Base-by-base conservation (phyloP, 2,329 filamentous ascomycete species). In the Aureobasidium pullulans region DNA sequence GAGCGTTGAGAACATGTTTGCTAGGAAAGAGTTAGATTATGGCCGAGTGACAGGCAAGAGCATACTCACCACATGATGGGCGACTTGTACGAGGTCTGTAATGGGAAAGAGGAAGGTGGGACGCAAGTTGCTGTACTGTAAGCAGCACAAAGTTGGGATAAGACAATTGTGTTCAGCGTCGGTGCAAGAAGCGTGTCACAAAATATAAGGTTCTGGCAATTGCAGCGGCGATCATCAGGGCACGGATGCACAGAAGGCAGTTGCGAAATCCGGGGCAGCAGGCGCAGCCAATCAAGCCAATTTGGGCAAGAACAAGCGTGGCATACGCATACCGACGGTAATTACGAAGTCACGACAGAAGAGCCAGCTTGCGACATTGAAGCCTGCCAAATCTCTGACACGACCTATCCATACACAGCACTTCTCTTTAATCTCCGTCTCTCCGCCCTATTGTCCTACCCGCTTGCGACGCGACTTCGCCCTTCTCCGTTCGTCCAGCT, bases 1-100 rank as follows among this genome's bases (percentile, higher is more conserved):
- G 94, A 64, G 93, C 94, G 80, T 99, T 99, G 74, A 99, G 86
- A 70, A 99, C 81, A 79, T 99, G 94, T 82, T 97, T 97, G 81
- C 94, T 96, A 61, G 10, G 31, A 7, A 23, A 8, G 29, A 7
- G 61, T 62, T 43, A 43, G 46, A 13, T 39, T 32, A 29, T 11
- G 29, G 13, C 34, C 61, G 46, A 57, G 44, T 8, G n/a, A 10
- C 31, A 4, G 7, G 39, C 19, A 15, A 46, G 36, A 28, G 16
- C 19, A 44, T 8, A 32, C 54, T 31, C 65, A 69, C 69, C 69
- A 71, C 69, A 71, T 71, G 59, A 31, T 66, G 62, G 36, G 8
- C 1, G 2, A 23, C 1, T 54, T 4, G 19, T 23, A 42, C 9
- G n/a, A 10, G 2, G 2, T 13, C 9, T 10, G 13, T 23, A 40